phyloP scores from a whole-genome alignment of 148 eudicot genomes.

The Rhododendron ferrugineum region DNA sequence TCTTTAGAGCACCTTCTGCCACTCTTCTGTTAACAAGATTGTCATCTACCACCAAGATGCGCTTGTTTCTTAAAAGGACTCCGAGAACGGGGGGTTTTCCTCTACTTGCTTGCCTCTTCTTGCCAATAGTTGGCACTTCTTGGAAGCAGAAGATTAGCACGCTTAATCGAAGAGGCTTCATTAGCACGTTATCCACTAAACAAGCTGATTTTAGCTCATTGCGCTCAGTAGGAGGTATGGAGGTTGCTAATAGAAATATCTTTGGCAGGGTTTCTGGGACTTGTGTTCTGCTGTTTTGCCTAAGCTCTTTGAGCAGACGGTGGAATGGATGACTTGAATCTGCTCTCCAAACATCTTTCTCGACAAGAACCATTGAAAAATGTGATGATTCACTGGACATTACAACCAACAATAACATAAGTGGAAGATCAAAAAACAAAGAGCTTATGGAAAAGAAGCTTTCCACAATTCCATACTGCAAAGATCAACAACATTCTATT shows the following conservation, averaged over 20 bases:
- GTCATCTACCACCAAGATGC: constrained; percentile 87
- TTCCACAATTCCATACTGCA: background rate
- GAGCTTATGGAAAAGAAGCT: background rate
- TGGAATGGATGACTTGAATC: constrained; percentile 33
- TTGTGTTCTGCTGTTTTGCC: constrained; percentile 15
- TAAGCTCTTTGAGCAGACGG: constrained; percentile 29
- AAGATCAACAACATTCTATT: background rate
- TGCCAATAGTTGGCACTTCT: constrained; percentile 51
- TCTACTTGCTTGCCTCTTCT: constrained; percentile 35
- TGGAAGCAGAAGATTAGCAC: constrained; percentile 54
- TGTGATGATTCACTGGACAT: constrained; percentile 40
- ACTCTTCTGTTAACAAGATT: constrained; percentile 76
- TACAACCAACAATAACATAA: constrained; percentile 18
- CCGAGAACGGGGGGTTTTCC: constrained; percentile 37
- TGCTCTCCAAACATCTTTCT: constrained; percentile 56
- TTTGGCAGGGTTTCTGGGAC: constrained; percentile 24
- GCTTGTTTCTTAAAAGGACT: constrained; percentile 44
- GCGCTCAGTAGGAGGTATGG: constrained; percentile 34
- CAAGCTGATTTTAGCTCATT: constrained; percentile 54
- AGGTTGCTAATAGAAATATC: constrained; percentile 50
- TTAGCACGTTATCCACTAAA: constrained; percentile 53
- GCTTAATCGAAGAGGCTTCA: constrained; percentile 72
- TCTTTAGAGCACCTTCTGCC: constrained; percentile 82
- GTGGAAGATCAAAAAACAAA: background rate
- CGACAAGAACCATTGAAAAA: constrained; percentile 58